phyloP scores from a whole-genome alignment of 2,329 filamentous ascomycete genomes.

The Madurella fahalii region DNA sequence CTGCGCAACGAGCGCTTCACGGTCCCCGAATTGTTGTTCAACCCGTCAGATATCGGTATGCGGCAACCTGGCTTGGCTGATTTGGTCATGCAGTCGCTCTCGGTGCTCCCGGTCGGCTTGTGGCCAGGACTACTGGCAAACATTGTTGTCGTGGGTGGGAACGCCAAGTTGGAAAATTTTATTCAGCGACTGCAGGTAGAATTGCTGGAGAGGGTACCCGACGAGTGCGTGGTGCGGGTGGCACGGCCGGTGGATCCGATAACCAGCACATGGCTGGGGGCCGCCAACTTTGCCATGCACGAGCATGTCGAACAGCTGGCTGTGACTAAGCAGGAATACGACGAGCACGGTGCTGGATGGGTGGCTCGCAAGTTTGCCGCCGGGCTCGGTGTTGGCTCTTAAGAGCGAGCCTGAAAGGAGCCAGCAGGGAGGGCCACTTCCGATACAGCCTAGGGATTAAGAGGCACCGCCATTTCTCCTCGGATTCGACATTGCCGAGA shows the following conservation, averaged over 20 bases:
- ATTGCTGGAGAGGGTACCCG: conserved; percentile 65
- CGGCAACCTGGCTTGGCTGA: conserved; percentile 78
- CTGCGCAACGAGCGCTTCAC: conserved; percentile 89
- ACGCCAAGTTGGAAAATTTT: conserved; percentile 74
- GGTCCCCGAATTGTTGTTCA: conserved; percentile 87
- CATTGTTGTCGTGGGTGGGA: conserved; percentile 84
- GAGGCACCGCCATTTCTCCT: background rate
- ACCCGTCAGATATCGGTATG: conserved; percentile 79
- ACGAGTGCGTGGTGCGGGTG: conserved; percentile 74
- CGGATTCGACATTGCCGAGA: background rate
- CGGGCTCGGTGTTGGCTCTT: conserved; percentile 28
- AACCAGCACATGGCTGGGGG: conserved; percentile 79
- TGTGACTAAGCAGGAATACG: conserved; percentile 87
- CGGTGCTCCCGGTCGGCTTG: conserved; percentile 70
- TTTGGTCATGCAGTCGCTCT: conserved; percentile 74
- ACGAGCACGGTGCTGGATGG: conserved; percentile 77
- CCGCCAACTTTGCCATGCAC: conserved; percentile 70
- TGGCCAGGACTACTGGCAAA: conserved; percentile 84
- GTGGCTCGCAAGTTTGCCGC: conserved; percentile 64
- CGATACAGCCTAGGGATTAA: background rate
- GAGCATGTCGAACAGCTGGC: conserved; percentile 61
- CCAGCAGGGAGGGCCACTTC: background rate
- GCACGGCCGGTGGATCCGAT: conserved; percentile 68
- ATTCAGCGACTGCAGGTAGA: conserved; percentile 74
- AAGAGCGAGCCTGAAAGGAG: background rate